Conservation (phyloP, 805 yeast genomes). For the Candida mattraensis region DNA sequence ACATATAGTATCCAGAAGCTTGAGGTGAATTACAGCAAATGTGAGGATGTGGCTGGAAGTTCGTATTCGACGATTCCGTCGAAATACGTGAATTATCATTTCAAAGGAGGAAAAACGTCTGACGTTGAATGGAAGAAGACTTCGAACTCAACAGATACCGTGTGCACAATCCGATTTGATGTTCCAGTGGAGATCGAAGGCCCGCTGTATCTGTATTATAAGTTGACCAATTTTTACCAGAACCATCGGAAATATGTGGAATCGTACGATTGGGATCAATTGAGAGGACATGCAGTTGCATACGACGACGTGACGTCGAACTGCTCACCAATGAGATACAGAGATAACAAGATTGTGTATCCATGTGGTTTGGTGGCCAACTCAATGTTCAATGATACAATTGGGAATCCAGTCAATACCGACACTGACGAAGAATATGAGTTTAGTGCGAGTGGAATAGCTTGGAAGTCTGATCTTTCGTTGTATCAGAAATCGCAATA, state of each 20-base stretch:
- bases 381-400: conserved; percentile 87
- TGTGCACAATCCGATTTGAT: conserved; percentile 70
- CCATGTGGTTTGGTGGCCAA: conserved; percentile 97
- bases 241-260: conserved; percentile 93
- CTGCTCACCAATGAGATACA: conserved; percentile 51
- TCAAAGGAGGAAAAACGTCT: conserved; percentile 42
- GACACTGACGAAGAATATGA: conserved; percentile 38
- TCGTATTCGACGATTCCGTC: conserved; percentile 55
- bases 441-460: conserved; percentile 59
- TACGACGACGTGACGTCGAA: conserved; percentile 48
- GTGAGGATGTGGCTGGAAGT: conserved; percentile 44
- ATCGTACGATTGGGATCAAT: conserved; percentile 76
- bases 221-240: conserved; percentile 86
- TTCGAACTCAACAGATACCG: conserved; percentile 36
- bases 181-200: conserved; percentile 69
- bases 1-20: conserved; percentile 76
- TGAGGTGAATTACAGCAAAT: conserved; percentile 71
- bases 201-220: conserved; percentile 78
- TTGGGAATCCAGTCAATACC: conserved; percentile 46
- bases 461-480: conserved; percentile 80
- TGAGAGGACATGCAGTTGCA: conserved; percentile 71
- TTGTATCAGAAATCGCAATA: conserved; percentile 75
- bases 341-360: conserved; percentile 51
- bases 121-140: conserved; percentile 57
- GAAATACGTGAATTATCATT: conserved; percentile 59